Base-by-base conservation (phyloP, 164 flowering plant genomes). In the Kalanchoe fedtschenkoi region DNA sequence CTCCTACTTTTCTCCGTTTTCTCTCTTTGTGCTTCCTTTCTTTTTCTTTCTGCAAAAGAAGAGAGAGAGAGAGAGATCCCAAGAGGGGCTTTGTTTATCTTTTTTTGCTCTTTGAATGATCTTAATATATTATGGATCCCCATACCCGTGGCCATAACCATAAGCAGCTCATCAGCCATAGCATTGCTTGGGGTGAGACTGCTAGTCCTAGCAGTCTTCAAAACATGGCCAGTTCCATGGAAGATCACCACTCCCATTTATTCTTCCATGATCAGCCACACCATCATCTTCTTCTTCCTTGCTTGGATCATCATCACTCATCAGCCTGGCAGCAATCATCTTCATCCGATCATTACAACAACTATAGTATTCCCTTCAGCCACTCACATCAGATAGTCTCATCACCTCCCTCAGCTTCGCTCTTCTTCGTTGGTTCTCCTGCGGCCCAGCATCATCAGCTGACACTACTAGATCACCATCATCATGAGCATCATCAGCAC, bases 291-390 rank as follows among this genome's bases (percentile, higher is more conserved):
- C 32, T 51, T 26, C 32, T 17, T 24, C 24, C 5, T 10, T 5
- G 38, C 56, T 51, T 51, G 56, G 32, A 51, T 51, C 56, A 51
- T 51, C 56, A 51, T 51, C 56, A 26, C n/a, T 51, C 56, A 16
- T 19, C 51, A 26, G 16, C 26, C 13, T 51, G 56, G 56, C 30
- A 9, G 56, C 30, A 9, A 51, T 51, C 56, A 2, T 51, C 14
- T 24, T 51, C 56, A 26, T 24, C 32, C 13, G 32, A 51, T 13
- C 7, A 51, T 32, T 5, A 37, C 39, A 51, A n/a, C 32, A 51
- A 26, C 32, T 24, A 26, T 26, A 26, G 11, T 6, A 26, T 51
- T 51, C 32, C 56, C 13, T 26, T 51, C 17, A 24, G 17, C 56
- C 30, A 51, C 9, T 26, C 56, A 51, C 5, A 51, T 51, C 56